A percentile compares a stretch with the other conserved stretches of the same genome.
These are phyloP conservation scores for Taphrina communis DNA, from an alignment of 1,139 yeast species.

Conservation along the genomic window DNA sequence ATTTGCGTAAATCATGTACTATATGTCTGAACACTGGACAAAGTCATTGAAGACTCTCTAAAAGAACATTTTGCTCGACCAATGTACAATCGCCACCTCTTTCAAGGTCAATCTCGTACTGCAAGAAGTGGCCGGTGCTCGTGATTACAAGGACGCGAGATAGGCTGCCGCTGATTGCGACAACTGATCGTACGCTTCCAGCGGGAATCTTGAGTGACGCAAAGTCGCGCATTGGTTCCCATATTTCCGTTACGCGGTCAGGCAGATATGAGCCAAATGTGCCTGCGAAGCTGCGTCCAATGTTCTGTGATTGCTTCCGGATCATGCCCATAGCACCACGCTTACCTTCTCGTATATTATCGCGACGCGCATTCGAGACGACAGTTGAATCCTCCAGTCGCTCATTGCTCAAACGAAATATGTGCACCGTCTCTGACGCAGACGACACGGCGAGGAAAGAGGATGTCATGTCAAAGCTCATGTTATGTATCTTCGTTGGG, in stretches of 20 bases:
- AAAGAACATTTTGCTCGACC: constrained; percentile 63
- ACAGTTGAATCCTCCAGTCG: constrained; percentile 22
- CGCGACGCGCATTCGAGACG: constrained; percentile 26
- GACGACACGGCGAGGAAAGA: constrained; percentile 80
- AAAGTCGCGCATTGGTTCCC: constrained; percentile 88
- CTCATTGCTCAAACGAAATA: constrained; percentile 61
- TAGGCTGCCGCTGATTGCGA: constrained; percentile 55
- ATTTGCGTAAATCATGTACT: no score
- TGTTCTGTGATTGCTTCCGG: constrained; percentile 62
- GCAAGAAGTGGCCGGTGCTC: constrained; percentile 83
- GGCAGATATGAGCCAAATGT: constrained; percentile 89
- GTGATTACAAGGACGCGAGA: constrained; percentile 80
- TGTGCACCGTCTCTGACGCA: constrained; percentile 91
- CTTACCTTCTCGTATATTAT: constrained; percentile 7
- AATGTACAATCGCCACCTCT: constrained; percentile 92
- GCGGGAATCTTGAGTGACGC: constrained; percentile 87
- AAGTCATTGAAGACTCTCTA: constrained; percentile 23
- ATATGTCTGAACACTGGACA: no score
- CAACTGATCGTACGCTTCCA: constrained; percentile 51
- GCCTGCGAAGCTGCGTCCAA: constrained; percentile 80
- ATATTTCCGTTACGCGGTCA: constrained; percentile 77
- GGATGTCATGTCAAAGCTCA: constrained; percentile 78
- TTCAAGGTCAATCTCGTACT: constrained; percentile 83
- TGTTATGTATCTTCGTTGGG: constrained; percentile 84
- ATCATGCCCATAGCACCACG: constrained; percentile 44